Conservation (phyloP, 2,329 filamentous ascomycete species). For the Arthrobotrys sinensis region DNA sequence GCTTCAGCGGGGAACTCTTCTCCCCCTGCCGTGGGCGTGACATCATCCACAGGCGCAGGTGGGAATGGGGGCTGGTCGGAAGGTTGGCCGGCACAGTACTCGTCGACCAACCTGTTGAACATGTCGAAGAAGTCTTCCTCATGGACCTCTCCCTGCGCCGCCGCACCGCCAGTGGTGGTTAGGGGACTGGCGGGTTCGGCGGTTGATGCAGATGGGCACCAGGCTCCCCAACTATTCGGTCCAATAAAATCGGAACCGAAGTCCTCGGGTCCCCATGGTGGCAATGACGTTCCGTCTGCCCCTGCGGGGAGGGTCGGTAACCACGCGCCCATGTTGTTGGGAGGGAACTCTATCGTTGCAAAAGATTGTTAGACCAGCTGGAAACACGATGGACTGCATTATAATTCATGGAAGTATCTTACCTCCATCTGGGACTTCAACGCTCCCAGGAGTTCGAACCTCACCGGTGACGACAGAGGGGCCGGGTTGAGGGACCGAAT, state of each 20-base stretch:
- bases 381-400: too few species aligned
- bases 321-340: too few species aligned
- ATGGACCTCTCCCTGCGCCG: background rate
- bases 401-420: too few species aligned
- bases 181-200: background rate
- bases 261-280: background rate
- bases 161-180: constrained; percentile 2
- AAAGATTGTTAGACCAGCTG: too few species aligned
- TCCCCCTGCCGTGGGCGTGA: constrained; percentile 5
- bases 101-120: too few species aligned
- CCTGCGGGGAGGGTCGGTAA: background rate
- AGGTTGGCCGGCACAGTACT: background rate
- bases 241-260: background rate
- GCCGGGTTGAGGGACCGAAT: background rate
- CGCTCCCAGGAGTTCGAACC: too few species aligned
- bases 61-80: background rate
- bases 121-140: background rate
- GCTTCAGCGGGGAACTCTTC: constrained; percentile 11
- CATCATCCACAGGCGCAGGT: constrained; percentile 19
- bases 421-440: too few species aligned
- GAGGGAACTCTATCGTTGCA: background rate
- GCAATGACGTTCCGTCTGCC: background rate
- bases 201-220: background rate
- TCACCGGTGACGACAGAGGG: too few species aligned
- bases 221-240: background rate